Evolutionary conservation across 208 protist species (phyloP), one percentile per base, ranked within the genome.

Genomic region (Trypanosoma lewisi): DNA sequence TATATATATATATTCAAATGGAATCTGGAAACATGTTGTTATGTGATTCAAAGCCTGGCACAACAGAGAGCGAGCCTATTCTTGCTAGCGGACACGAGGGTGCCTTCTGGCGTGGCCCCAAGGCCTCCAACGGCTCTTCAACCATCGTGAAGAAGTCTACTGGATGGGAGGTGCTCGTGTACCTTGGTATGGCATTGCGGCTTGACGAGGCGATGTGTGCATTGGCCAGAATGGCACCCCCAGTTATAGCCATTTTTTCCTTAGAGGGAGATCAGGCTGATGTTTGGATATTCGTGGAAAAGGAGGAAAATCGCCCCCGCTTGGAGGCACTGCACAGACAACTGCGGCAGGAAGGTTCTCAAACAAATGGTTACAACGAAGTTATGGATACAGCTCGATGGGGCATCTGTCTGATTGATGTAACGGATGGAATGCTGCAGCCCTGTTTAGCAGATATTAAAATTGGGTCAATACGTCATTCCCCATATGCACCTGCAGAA

Each of bases 371-470:
- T 25, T 61, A 49, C 17, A 49, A 19, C 39, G 36, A 63, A 56
- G 42, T 55, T 14, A 63, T 70, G 64, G 64, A 70, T 21, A 19
- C 30, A 6, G 8, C 62, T 14, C 36, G 62, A 23, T 93, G 87
- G 83, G 59, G 64, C 30, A 47, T 91, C 25, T 75, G 81, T 48
- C 66, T 93, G 16, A 61, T 85, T n/a, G 83, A 93, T 56, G 70
- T 80, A 49, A 82, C 75, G 9, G 63, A 50, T 16, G 73, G 68
- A 21, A 75, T 89, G 58, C 23, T 14, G 19, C 45, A 30, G 56
- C 75, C 82, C 7, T 87, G 77, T 57, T 74, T 83, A n/a, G 78
- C 88, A 70, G 87, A 94, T 56, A 50, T 91, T 34, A 94, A 94
- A 64, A 33, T 94, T 17, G 87, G 87, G 45, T 80, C 67, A 55